Conservation (phyloP, 805 yeast species). For the Babjeviella inositovora region DNA sequence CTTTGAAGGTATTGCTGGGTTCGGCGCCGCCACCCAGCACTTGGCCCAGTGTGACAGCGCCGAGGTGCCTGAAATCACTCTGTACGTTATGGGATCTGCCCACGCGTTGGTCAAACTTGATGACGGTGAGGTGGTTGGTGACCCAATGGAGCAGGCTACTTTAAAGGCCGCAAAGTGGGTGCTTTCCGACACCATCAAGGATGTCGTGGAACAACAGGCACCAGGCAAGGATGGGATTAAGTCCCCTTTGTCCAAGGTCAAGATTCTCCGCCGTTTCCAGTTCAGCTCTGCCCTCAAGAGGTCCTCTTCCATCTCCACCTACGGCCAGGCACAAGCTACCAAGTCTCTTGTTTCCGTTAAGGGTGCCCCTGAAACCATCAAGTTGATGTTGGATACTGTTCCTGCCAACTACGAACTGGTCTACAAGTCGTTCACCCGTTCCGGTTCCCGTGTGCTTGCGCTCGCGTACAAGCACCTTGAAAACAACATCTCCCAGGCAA, state of each 20-base stretch:
- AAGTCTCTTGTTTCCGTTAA: constrained; percentile 70
- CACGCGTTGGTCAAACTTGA: constrained; percentile 91
- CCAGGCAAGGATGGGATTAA: constrained; percentile 9
- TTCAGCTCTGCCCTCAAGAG: constrained; percentile 92
- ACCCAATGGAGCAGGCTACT: constrained; percentile 98
- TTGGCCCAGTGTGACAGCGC: constrained; percentile 31
- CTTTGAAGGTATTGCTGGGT: constrained; percentile 92
- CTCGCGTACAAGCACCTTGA: constrained; percentile 70
- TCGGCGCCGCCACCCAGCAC: constrained; percentile 34
- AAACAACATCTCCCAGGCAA: constrained; percentile 24
- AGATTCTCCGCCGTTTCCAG: constrained; percentile 86
- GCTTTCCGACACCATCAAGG: constrained; percentile 66
- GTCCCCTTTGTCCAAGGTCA: constrained; percentile 26
- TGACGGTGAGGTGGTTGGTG: constrained; percentile 97
- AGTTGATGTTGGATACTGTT: constrained; percentile 50
- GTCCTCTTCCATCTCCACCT: constrained; percentile 69
- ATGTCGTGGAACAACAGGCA: constrained; percentile 36
- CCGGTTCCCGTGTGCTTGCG: constrained; percentile 96
- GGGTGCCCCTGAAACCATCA: constrained; percentile 97
- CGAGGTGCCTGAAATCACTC: constrained; percentile 57
- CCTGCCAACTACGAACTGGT: constrained; percentile 75
- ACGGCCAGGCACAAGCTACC: constrained; percentile 25
- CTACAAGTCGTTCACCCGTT: constrained; percentile 80
- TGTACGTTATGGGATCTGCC: constrained; percentile 77
- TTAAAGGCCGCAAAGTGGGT: constrained; percentile 77